Base-by-base conservation (phyloP, 306 rosid genomes). In the Crotalaria pallida region DNA sequence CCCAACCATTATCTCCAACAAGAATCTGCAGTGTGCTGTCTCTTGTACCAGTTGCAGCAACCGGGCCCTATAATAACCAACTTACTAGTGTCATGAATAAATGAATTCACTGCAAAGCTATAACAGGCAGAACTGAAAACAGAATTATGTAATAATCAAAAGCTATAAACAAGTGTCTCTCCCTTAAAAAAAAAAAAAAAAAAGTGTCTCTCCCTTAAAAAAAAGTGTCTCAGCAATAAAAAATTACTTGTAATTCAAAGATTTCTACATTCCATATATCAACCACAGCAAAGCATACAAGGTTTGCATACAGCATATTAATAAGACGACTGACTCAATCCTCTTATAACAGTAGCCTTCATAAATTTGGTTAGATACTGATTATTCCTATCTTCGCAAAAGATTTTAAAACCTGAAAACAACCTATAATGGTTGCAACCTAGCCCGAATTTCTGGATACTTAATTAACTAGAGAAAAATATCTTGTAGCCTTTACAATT, bases 1-100 rank as follows among this genome's bases (percentile, higher is more conserved):
- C 97, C 99, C 99, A 94, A 48, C 95, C 99, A 83, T 85, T 69
- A 36, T 94, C 89, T 45, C 99, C 97, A 59, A 84, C 80, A 67
- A 94, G 92, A 80, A 94, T 88, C 92, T 91, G 88, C 78, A 91
- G 79, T 23, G 77, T 78, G 77, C 99, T 88, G 67, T 94, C 99
- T 84, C 96, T 88, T 31, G 99, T 94, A 71, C 89, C 97, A 13
- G 86, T 87, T 61, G 89, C 85, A 33, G 96, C 92, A 78, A 94
- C 83, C 36, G 87, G 87, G 48, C 99, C 99, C 96, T 91, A 40
- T 65, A 72, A 79, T 31, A 86, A 69, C 78, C 77, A 81, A 38
- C 26, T 58, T 15, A 67, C 29, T 65, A 19, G 40, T 53, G 74
- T 58, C 70, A 60, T 74, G 18, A 62, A 67, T 33, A 36, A 77